Conservation (phyloP, 441 rosid species). For the Omphalea diandra region DNA sequence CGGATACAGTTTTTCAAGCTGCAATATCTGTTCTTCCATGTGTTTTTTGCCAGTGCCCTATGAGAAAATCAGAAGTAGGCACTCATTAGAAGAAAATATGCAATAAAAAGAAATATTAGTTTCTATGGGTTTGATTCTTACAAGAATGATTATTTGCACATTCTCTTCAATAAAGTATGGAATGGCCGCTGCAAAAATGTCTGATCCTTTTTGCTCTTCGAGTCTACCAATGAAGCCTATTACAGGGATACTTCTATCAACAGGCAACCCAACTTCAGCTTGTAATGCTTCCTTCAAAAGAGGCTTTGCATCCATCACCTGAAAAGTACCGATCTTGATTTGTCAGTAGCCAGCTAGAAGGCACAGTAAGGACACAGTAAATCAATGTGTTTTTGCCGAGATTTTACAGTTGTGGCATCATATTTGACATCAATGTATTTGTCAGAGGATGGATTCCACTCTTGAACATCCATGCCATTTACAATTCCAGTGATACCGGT, state of each 20-base stretch:
- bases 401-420: constrained; percentile 62
- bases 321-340: constrained; percentile 7
- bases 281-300: constrained; percentile 84
- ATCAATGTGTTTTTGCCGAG: neutral
- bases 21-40: constrained; percentile 64
- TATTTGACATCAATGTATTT: constrained; percentile 63
- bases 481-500: constrained; percentile 62
- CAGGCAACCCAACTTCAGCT: constrained; percentile 81
- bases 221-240: constrained; percentile 92
- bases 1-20: constrained; percentile 65
- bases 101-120: too few species aligned
- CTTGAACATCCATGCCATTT: constrained; percentile 95
- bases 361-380: too few species aligned
- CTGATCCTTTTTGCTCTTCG: constrained; percentile 97
- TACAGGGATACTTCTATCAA: constrained; percentile 65
- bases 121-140: constrained; percentile 32
- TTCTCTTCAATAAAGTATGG: constrained; percentile 50
- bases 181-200: constrained; percentile 71
- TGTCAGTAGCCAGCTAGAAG: too few species aligned
- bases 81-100: neutral
- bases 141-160: constrained; percentile 75
- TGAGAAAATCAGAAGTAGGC: constrained; percentile 6
- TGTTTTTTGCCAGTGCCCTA: constrained; percentile 88
- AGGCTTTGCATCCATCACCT: constrained; percentile 80
- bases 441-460: constrained; percentile 87